These are phyloP conservation scores for Tolypocladium pustulatum DNA, from an alignment of 2,329 filamentous ascomycete genomes.

Conservation along the genomic window DNA sequence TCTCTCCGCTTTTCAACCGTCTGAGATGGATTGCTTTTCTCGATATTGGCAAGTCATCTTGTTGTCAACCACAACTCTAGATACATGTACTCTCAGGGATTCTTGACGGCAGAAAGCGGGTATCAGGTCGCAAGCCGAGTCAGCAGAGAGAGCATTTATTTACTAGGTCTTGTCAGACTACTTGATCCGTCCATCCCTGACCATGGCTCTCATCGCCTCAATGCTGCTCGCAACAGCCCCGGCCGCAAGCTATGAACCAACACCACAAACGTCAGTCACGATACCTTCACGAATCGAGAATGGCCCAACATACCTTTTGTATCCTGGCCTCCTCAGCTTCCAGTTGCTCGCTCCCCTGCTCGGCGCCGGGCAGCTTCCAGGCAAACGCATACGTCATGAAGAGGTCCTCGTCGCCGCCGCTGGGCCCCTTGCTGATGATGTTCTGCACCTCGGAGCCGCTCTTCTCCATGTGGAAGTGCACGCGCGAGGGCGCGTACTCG, in stretches of 20 bases:
- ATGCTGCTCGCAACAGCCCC: constrained; percentile 15
- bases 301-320: constrained; percentile 9
- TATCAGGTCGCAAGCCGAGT: too few species aligned
- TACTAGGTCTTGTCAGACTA: not conserved
- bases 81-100: too few species aligned
- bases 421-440: constrained; percentile 14
- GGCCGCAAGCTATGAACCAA: constrained; percentile 13
- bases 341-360: constrained; percentile 10
- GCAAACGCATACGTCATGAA: constrained; percentile 23
- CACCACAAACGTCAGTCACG: not conserved
- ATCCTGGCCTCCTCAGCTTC: constrained; percentile 9
- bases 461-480: constrained; percentile 18
- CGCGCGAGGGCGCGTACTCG: constrained; percentile 15
- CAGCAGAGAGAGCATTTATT: too few species aligned
- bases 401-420: constrained; percentile 10
- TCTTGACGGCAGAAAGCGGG: too few species aligned
- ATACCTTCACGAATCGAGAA: not conserved
- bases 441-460: constrained; percentile 21
- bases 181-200: constrained; percentile 7
- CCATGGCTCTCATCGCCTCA: constrained; percentile 13
- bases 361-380: constrained; percentile 14
- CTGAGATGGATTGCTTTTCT: too few species aligned
- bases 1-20: too few species aligned
- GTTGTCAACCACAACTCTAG: too few species aligned
- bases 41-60: too few species aligned